phyloP scores from a whole-genome alignment of 768 basidiomycete genomes.

The Nevesoporus exiguus region DNA sequence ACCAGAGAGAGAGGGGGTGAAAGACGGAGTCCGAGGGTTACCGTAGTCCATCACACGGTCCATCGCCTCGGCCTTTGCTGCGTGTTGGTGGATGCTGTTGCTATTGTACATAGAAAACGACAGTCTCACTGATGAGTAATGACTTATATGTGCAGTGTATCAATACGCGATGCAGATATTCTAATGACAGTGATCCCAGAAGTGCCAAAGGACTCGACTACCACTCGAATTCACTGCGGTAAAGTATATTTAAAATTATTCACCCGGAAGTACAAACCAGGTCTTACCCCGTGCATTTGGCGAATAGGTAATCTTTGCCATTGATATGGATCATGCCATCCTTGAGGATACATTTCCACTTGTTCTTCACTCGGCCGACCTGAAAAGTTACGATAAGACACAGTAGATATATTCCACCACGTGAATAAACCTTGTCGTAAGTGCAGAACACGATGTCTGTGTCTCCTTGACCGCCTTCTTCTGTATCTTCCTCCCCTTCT shows the following conservation, averaged over 20 bases:
- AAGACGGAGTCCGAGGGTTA: background rate
- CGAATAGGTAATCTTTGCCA: constrained; percentile 95
- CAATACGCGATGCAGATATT: constrained; percentile 23
- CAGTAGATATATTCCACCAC: background rate
- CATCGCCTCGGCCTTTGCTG: constrained; percentile 4
- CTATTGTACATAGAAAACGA: constrained; percentile 23
- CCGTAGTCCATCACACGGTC: background rate
- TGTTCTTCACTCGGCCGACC: constrained; percentile 99
- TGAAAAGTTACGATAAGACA: constrained; percentile 30
- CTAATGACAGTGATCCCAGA: constrained; percentile 11
- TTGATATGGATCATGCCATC: constrained; percentile 98
- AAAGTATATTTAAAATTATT: background rate
- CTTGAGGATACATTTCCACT: constrained; percentile 98
- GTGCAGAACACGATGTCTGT: constrained; percentile 97
- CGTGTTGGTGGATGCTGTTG: constrained; percentile 11
- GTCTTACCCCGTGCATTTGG: constrained; percentile 91
- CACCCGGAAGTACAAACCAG: background rate
- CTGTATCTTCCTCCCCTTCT: constrained; percentile 78
- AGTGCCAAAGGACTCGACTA: constrained; percentile 19
- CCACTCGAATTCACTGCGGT: constrained; percentile 45
- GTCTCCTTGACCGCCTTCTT: constrained; percentile 69
- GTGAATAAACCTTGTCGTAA: constrained; percentile 82
- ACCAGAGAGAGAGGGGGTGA: background rate
- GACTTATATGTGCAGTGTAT: constrained; percentile 24
- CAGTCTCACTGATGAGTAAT: constrained; percentile 19